These are phyloP conservation scores for Ogataea hybrid DNA, from an alignment of 1,139 yeast genomes.

Conservation along the genomic window DNA sequence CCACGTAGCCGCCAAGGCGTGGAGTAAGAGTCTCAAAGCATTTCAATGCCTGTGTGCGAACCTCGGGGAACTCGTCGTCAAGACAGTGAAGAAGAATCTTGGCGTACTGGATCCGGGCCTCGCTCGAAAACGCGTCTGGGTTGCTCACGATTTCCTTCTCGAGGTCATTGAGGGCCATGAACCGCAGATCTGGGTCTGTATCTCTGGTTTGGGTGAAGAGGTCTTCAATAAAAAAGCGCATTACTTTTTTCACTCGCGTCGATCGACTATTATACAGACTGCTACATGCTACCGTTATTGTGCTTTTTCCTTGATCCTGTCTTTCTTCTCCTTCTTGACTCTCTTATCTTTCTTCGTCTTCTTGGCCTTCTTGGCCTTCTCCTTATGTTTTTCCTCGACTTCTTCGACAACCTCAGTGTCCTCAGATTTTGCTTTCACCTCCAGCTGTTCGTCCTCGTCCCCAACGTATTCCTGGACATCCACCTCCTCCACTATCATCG, in stretches of 20 bases:
- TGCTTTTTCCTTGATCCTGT: slow-evolving; percentile 14
- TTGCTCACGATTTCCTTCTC: slow-evolving; percentile 43
- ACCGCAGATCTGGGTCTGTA: slow-evolving; percentile 80
- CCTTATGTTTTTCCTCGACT: neutral
- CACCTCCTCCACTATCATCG: slow-evolving; percentile 40
- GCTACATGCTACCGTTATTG: neutral
- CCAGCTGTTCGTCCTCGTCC: slow-evolving; percentile 28
- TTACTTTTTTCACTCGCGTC: slow-evolving; percentile 12
- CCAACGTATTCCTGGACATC: slow-evolving; percentile 40
- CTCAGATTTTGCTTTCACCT: slow-evolving; percentile 16
- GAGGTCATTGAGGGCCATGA: slow-evolving; percentile 83
- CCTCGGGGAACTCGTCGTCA: slow-evolving; percentile 69
- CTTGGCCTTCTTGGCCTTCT: slow-evolving; percentile 1
- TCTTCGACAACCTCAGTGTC: slow-evolving; percentile 11
- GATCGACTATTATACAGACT: slow-evolving; percentile 9
- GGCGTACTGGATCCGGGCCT: slow-evolving; percentile 38
- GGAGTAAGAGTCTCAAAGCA: slow-evolving; percentile 47
- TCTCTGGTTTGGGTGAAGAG: slow-evolving; percentile 54
- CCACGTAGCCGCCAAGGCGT: slow-evolving; percentile 28
- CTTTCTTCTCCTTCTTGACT: slow-evolving; percentile 21
- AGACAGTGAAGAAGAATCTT: slow-evolving; percentile 52
- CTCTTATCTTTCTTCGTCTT: slow-evolving; percentile 26
- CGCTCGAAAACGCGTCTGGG: slow-evolving; percentile 34
- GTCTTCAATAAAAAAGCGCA: slow-evolving; percentile 28
- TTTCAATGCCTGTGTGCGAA: slow-evolving; percentile 73